Percentiles rank a stretch among this genome's conserved stretches.
phyloP scores from a whole-genome alignment of 257 asterid genomes.

The Oldenlandia corymbosa region DNA sequence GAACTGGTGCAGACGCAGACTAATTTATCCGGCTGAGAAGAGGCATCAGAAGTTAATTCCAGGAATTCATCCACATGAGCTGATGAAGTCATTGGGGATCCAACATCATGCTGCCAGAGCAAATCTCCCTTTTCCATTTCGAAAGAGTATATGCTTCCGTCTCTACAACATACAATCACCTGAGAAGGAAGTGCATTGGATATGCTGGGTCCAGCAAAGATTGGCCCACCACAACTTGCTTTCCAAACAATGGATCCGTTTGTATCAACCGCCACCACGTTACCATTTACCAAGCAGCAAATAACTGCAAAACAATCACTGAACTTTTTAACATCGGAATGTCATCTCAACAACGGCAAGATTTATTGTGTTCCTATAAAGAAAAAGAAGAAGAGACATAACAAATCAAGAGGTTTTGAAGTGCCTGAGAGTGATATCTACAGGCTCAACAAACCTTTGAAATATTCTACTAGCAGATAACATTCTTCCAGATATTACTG shows the following conservation, averaged over 20 bases:
- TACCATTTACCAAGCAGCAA: conserved; percentile 88
- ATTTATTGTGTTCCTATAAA: background rate
- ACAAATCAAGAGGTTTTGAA: conserved; percentile 1
- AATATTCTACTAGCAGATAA: background rate
- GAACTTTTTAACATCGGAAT: background rate
- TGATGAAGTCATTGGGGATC: conserved; percentile 75
- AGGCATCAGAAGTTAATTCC: conserved; percentile 28
- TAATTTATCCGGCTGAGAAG: conserved; percentile 44
- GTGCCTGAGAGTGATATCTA: background rate
- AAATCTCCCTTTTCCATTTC: conserved; percentile 60
- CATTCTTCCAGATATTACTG: background rate
- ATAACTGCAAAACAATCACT: conserved; percentile 45
- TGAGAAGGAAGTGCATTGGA: conserved; percentile 59
- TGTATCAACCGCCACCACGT: conserved; percentile 45
- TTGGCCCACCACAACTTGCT: conserved; percentile 81
- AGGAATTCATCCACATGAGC: conserved; percentile 66
- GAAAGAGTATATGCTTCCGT: conserved; percentile 75
- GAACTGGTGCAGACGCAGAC: conserved; percentile 71
- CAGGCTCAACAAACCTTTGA: background rate
- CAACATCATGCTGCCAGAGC: conserved; percentile 62
- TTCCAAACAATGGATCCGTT: conserved; percentile 71
- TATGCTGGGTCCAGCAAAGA: conserved; percentile 83
- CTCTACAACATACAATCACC: conserved; percentile 83
- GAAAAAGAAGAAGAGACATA: too few species aligned
- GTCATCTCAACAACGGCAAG: background rate